Conservation (phyloP, 2,329 filamentous ascomycete species). For the Paracorniculantispora psalliotae region DNA sequence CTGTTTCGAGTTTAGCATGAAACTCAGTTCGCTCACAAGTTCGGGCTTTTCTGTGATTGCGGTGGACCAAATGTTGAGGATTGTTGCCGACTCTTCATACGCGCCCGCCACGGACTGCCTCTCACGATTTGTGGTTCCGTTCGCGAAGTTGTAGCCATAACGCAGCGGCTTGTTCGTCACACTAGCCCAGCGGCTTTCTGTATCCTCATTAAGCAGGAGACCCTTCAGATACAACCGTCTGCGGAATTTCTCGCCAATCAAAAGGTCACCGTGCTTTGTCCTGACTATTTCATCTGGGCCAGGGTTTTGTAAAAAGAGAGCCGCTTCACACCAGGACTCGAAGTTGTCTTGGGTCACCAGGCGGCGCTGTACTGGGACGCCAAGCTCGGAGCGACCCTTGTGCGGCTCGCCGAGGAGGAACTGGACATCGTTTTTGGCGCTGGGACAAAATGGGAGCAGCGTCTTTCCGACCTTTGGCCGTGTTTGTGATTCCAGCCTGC, state of each 20-base stretch:
- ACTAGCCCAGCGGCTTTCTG: too few species aligned
- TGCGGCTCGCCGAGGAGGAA: slow-evolving; percentile 3
- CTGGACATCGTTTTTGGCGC: neutral
- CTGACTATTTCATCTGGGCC: neutral
- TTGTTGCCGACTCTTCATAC: slow-evolving; percentile 8
- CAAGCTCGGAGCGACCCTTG: neutral
- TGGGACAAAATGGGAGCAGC: neutral
- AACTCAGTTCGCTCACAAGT: neutral
- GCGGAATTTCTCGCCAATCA: neutral
- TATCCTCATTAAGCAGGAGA: neutral
- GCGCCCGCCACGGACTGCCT: slow-evolving; percentile 2
- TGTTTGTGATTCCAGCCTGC: neutral
- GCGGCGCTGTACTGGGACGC: neutral
- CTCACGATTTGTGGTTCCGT: slow-evolving; percentile 5
- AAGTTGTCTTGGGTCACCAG: neutral
- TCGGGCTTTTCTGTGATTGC: neutral
- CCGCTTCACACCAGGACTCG: too few species aligned
- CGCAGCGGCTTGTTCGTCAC: slow-evolving; percentile 1
- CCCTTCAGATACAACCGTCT: slow-evolving; percentile 1
- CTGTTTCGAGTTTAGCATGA: slow-evolving; percentile 7
- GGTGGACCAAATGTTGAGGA: slow-evolving; percentile 3
- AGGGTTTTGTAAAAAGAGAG: neutral
- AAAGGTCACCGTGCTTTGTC: neutral
- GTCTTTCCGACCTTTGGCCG: neutral
- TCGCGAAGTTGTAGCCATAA: slow-evolving; percentile 5